Evolutionary conservation across 1,284 basidiomycete genomes (phyloP).

Genomic region (Ustilago shanxiensis): DNA sequence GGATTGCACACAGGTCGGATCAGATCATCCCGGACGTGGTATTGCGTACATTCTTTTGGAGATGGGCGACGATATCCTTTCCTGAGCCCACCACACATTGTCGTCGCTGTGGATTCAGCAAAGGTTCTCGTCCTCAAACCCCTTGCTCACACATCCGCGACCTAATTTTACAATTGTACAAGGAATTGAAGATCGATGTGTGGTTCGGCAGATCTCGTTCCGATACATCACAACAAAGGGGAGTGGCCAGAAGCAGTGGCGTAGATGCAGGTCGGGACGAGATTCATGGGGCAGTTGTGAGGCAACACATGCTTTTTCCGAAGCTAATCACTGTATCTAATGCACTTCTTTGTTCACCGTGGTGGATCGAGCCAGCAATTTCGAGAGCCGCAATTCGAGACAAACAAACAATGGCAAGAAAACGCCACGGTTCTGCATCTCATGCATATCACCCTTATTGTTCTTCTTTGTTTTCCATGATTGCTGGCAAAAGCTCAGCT

Average conservation of each 20-base stretch:
- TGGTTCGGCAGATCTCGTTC: no score
- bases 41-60: background rate
- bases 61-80: background rate
- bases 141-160: no score
- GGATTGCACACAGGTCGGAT: background rate
- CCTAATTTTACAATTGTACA: no score
- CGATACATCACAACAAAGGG: no score
- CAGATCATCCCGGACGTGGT: background rate
- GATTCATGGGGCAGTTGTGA: background rate
- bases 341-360: no score
- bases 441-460: background rate
- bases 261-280: no score
- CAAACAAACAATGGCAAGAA: slow-evolving; percentile 6
- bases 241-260: no score
- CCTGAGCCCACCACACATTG: background rate
- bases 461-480: background rate
- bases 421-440: slow-evolving; percentile 6
- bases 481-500: no score
- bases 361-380: background rate
- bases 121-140: no score
- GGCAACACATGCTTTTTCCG: background rate
- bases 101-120: background rate
- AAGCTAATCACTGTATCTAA: background rate
- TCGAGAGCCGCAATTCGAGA: background rate
- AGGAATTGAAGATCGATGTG: no score